Evolutionary conservation across 2,329 filamentous ascomycete genomes (phyloP).

Genomic region (Mollisiaceae sp.): DNA sequence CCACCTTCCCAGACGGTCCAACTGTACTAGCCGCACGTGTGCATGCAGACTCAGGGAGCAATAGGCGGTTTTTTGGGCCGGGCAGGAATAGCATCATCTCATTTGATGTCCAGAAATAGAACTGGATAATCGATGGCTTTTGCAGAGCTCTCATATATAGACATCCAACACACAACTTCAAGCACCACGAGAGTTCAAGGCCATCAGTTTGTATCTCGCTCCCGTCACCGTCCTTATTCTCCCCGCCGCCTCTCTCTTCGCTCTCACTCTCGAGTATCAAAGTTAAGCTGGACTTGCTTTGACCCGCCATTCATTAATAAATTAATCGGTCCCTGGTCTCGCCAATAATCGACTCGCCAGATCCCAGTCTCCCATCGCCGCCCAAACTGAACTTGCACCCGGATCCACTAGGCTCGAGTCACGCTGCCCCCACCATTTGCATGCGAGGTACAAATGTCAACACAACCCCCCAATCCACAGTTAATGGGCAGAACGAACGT

Average conservation of each 20-base stretch:
- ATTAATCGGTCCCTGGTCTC: slow-evolving; percentile 47
- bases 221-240: slow-evolving; percentile 29
- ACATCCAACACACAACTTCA: slow-evolving; percentile 32
- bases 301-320: slow-evolving; percentile 47
- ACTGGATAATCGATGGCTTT: slow-evolving; percentile 43
- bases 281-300: slow-evolving; percentile 45
- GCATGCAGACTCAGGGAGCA: slow-evolving; percentile 35
- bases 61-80: slow-evolving; percentile 41
- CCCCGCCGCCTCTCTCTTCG: slow-evolving; percentile 25
- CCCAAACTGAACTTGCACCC: slow-evolving; percentile 31
- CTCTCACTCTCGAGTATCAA: slow-evolving; percentile 32
- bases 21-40: slow-evolving; percentile 41
- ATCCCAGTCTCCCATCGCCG: slow-evolving; percentile 37
- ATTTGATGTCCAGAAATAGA: slow-evolving; percentile 50
- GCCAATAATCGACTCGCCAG: slow-evolving; percentile 40
- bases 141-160: slow-evolving; percentile 39
- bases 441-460: slow-evolving; percentile 60
- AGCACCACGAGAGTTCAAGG: slow-evolving; percentile 36
- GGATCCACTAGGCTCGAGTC: slow-evolving; percentile 37
- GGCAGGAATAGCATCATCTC: slow-evolving; percentile 47
- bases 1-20: slow-evolving; percentile 25
- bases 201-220: slow-evolving; percentile 35
- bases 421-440: slow-evolving; percentile 40
- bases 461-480: slow-evolving; percentile 64
- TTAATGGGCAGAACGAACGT: slow-evolving; percentile 45